phyloP scores from a whole-genome alignment of 31 red algal genomes.

The Odonthalia washingtoniensis region DNA sequence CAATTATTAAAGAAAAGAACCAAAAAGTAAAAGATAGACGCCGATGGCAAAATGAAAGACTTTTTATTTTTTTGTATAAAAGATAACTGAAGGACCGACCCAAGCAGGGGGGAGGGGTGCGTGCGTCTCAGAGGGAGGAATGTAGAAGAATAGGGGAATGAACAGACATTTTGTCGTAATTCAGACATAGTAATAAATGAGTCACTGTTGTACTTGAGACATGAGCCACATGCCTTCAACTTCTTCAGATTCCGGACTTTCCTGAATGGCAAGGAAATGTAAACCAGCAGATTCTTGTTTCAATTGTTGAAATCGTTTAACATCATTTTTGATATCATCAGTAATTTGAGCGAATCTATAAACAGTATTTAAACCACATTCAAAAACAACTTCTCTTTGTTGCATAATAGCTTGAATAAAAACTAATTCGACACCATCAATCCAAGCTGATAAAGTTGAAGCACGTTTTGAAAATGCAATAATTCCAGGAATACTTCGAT shows the following conservation, averaged over 20 bases:
- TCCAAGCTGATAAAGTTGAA: slow-evolving; percentile 79
- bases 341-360: slow-evolving; percentile 84
- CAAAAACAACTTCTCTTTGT: slow-evolving; percentile 77
- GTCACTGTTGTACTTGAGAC: background rate
- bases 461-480: slow-evolving; percentile 80
- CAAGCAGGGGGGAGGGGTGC: too few relatives aligned
- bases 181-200: too few relatives aligned
- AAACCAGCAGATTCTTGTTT: slow-evolving; percentile 73
- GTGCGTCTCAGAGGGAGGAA: too few relatives aligned
- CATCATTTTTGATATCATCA: slow-evolving; percentile 71
- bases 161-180: too few relatives aligned
- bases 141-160: too few relatives aligned
- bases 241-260: slow-evolving; percentile 51
- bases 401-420: slow-evolving; percentile 67
- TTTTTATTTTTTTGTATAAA: too few relatives aligned
- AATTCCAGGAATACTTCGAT: slow-evolving; percentile 62
- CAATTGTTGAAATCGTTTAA: slow-evolving; percentile 68
- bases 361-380: slow-evolving; percentile 82
- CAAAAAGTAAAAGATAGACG: too few relatives aligned
- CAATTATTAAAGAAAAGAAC: too few relatives aligned
- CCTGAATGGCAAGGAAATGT: slow-evolving; percentile 94
- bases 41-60: too few relatives aligned
- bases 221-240: background rate
- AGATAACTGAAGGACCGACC: too few relatives aligned
- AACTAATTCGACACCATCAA: slow-evolving; percentile 82